A percentile compares a stretch with the other conserved stretches of the same genome.
These are phyloP conservation scores for Chrysoporthe cubensis DNA, from an alignment of 2,329 filamentous ascomycete genomes.

Conservation along the genomic window DNA sequence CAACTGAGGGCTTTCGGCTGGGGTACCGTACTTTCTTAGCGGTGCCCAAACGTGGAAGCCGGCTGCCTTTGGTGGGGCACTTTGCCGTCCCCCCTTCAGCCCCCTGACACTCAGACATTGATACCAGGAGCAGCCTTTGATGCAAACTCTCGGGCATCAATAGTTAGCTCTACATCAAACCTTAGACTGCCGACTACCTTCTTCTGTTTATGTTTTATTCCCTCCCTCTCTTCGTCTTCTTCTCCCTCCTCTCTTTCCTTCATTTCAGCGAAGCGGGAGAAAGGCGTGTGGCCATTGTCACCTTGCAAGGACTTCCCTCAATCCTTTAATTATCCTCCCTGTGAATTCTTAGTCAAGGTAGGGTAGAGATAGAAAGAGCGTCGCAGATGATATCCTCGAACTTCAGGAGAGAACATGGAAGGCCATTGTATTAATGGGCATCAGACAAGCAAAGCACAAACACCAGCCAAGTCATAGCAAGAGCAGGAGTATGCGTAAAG, in stretches of 20 bases:
- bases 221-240: not conserved
- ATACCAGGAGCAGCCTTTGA: not conserved
- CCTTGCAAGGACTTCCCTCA: not conserved
- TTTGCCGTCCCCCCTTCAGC: not conserved
- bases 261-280: not conserved
- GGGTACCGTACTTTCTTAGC: constrained; percentile 1
- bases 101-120: not conserved
- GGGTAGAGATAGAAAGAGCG: not conserved
- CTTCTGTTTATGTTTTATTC: not conserved
- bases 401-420: not conserved
- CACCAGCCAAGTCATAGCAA: not conserved
- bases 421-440: not conserved
- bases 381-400: not conserved
- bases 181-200: too few relatives aligned
- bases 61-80: constrained; percentile 4
- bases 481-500: not conserved
- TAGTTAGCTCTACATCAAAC: too few relatives aligned
- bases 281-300: not conserved
- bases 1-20: constrained; percentile 6
- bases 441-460: not conserved
- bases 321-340: not conserved
- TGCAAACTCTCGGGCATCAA: not conserved
- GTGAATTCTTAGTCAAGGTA: not conserved
- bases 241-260: not conserved
- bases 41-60: not conserved